Conservation (phyloP, 345 rosid genomes). For the Euphorbia lathyris region DNA sequence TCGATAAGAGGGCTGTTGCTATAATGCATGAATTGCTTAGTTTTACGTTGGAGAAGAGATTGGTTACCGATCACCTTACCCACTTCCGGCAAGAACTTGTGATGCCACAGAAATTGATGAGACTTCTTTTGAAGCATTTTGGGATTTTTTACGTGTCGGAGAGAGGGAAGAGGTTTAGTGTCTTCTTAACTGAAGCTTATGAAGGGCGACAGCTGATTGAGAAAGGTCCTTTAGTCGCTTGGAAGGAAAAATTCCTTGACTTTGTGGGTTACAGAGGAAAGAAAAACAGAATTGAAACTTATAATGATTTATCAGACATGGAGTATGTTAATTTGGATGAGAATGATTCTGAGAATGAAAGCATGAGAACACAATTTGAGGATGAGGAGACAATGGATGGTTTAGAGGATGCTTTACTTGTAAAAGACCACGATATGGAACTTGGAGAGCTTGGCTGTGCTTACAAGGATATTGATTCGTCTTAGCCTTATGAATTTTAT, state of each 20-base stretch:
- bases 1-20: constrained; percentile 84
- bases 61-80: constrained; percentile 87
- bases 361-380: constrained; percentile 28
- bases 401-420: constrained; percentile 28
- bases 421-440: constrained; percentile 46
- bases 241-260: constrained; percentile 71
- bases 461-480: constrained; percentile 14
- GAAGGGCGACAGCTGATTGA: constrained; percentile 62
- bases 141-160: constrained; percentile 89
- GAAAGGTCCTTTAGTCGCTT: constrained; percentile 54
- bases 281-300: constrained; percentile 39
- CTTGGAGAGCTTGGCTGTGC: constrained; percentile 35
- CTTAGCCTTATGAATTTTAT: background rate
- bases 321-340: constrained; percentile 39
- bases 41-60: constrained; percentile 81
- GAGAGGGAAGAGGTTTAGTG: constrained; percentile 90
- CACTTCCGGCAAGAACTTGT: constrained; percentile 72
- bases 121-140: constrained; percentile 80
- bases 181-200: constrained; percentile 73
- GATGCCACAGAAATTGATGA: constrained; percentile 95
- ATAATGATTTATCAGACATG: constrained; percentile 46
- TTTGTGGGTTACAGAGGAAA: constrained; percentile 58
- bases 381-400: constrained; percentile 30
- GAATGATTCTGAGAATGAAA: constrained; percentile 34
- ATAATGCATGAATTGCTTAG: constrained; percentile 87